Evolutionary conservation across 2,329 filamentous ascomycete genomes (phyloP), one percentile per base, ranked within the genome.

Genomic region (Fusarium globosum): DNA sequence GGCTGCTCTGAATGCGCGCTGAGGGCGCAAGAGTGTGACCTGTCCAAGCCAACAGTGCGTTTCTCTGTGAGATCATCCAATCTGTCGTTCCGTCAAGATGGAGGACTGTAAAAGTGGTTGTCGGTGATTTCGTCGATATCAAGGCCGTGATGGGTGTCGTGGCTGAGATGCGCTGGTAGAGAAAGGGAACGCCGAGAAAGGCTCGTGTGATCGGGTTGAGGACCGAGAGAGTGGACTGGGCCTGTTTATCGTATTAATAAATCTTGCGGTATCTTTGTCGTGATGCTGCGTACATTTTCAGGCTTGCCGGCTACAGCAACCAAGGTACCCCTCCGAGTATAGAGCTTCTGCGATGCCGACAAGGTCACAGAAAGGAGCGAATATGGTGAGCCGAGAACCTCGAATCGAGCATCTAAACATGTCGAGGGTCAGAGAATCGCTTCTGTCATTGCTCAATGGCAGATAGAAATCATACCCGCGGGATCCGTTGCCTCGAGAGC

Each of bases 21-120:
- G 90, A 91, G 49, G 96, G 88, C 21, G 87, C 86, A 61, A 99
- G 86, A 2, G 94, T 95, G 81, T 97, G 94, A 35, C 96, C 96
- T 0, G 96, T 97, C 96, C 96, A 99, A 61, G 96, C 96, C n/a
- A 98, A 87, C 60, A 99, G 87, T 4, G 95, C 95, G 74, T 94
- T 92, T 71, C 94, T 89, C 81, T 98, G 95, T 12, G 94, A 89
- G 14, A 99, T 86, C 86, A 97, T 94, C 96, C 96, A 99, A 84
- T 99, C 96, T 65, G 95, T 92, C 9, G 95, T 94, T 65, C 96
- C 96, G 85, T 99, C 95, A 57, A 99, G 89, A 80, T 96, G 93
- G 33, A 99, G 88, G 13, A 97, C 90, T 18, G 93, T 91, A 76
- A 99, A 95, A 11, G 95, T 95, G 2, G 95, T 96, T 59, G 92